Percentiles rank a stretch among this genome's conserved stretches.
Evolutionary conservation across 2,329 filamentous ascomycete genomes (phyloP).

Genomic region (Curvularia lunata): DNA sequence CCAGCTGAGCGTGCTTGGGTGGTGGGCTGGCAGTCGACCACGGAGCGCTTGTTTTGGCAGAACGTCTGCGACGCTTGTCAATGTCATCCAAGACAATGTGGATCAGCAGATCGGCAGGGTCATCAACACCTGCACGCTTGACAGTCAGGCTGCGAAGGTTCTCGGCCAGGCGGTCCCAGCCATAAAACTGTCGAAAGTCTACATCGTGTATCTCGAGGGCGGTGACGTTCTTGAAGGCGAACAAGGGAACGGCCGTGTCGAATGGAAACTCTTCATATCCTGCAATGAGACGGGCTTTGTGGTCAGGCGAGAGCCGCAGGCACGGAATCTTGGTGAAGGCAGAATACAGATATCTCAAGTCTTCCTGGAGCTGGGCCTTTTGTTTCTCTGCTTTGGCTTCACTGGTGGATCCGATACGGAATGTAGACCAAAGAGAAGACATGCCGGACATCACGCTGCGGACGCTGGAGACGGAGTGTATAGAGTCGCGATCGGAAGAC

Average conservation of each 20-base stretch:
- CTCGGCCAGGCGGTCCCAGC: conserved; percentile 93
- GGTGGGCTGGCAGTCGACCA: conserved; percentile 70
- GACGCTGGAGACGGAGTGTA: conserved; percentile 95
- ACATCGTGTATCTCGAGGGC: conserved; percentile 93
- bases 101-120: conserved; percentile 86
- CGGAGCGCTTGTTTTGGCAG: conserved; percentile 80
- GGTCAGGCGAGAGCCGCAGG: conserved; percentile 87
- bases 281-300: conserved; percentile 84
- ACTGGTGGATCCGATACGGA: conserved; percentile 82
- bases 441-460: conserved; percentile 97
- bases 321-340: conserved; percentile 98
- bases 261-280: conserved; percentile 98
- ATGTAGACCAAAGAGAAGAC: conserved; percentile 88
- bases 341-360: conserved; percentile 95
- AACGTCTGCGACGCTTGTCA: conserved; percentile 86
- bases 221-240: conserved; percentile 96
- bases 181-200: conserved; percentile 95
- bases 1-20: conserved; percentile 68
- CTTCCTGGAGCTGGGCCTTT: conserved; percentile 81
- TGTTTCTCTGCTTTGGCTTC: conserved; percentile 86
- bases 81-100: conserved; percentile 96
- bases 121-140: conserved; percentile 85
- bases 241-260: conserved; percentile 94
- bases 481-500: conserved; percentile 83
- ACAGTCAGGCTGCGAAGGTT: conserved; percentile 88